These are phyloP conservation scores for Ceratobasidium papillatum DNA, from an alignment of 1,284 basidiomycete genomes.

Conservation along the genomic window DNA sequence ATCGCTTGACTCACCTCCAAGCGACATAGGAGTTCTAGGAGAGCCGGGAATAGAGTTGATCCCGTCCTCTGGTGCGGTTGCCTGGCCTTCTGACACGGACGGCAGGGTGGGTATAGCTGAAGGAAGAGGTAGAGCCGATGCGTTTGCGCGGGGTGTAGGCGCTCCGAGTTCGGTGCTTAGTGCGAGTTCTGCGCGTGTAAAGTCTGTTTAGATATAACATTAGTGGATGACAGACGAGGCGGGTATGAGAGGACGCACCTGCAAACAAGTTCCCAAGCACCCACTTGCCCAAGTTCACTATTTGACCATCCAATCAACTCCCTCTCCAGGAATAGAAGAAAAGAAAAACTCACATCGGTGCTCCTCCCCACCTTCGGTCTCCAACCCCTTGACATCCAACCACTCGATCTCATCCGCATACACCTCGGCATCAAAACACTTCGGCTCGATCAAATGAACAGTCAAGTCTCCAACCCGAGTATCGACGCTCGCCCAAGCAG, in stretches of 20 bases:
- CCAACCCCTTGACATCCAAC: slow-evolving; percentile 62
- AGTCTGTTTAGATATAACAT: slow-evolving; percentile 16
- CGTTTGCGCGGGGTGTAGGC: slow-evolving; percentile 20
- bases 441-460: slow-evolving; percentile 82
- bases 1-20: slow-evolving; percentile 15
- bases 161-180: slow-evolving; percentile 22
- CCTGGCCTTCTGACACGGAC: slow-evolving; percentile 9
- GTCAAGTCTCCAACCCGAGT: slow-evolving; percentile 89
- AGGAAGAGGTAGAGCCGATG: slow-evolving; percentile 3
- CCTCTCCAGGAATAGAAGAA: not conserved
- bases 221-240: not conserved
- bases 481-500: slow-evolving; percentile 89
- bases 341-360: slow-evolving; percentile 68
- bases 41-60: slow-evolving; percentile 31
- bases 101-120: slow-evolving; percentile 16
- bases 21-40: slow-evolving; percentile 12
- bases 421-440: slow-evolving; percentile 93
- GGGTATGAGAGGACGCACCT: slow-evolving; percentile 48
- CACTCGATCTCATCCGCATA: slow-evolving; percentile 91
- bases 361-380: slow-evolving; percentile 54
- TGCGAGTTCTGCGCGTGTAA: slow-evolving; percentile 40
- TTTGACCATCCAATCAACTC: slow-evolving; percentile 48
- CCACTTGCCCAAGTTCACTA: slow-evolving; percentile 86
- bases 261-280: slow-evolving; percentile 76
- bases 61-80: slow-evolving; percentile 1